Evolutionary conservation across 1,284 basidiomycete species (phyloP), one percentile per base, ranked within the genome.

Genomic region (Apiotrichum sp.): DNA sequence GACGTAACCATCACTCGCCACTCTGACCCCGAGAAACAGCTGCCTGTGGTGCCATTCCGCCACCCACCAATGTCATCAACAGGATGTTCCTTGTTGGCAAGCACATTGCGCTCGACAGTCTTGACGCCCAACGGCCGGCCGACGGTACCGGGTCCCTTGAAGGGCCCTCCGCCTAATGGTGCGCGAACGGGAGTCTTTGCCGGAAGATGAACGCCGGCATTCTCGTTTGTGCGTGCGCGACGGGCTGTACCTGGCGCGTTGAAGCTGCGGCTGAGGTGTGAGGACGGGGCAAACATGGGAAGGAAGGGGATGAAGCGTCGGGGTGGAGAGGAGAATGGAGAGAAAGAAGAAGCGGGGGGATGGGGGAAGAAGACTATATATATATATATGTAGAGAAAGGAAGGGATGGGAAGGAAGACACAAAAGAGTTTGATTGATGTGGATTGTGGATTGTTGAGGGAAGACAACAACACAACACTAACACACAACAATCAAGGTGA

Each of bases 101-200:
- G 50, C 3, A 61, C 47, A 39, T 62, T 62, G 5, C 61, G 52
- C 43, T 62, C 61, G 34, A 52, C 36, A 5, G 52, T 59, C 47
- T 59, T 59, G 8, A 43, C 46, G 6, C 61, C 61, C 6, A 62
- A 51, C 14, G 54, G 45, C 31, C 56, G 59, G 4, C 48, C 56
- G 3, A 50, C 53, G 6, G 51, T 54, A 4, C 51, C 53, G 4
- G 42, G 42, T 2, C 56, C 59, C 49, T 61, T 58, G 54, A 53
- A 22, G 9, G 45, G 45, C 16, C 52, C 52, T 9, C 50, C 52
- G 38, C 56, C 56, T 2, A 61, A 49, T 3, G 51, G 47, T 2
- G 46, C 42, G n/a, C 54, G 56, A 3, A 53, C 47, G 4, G 59
- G 59, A 2, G 59, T 61, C 54, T 61, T 61, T 41, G 56, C 50